These are phyloP conservation scores for Botrytis byssoidea DNA, from an alignment of 2,329 filamentous ascomycete species.

Conservation along the genomic window DNA sequence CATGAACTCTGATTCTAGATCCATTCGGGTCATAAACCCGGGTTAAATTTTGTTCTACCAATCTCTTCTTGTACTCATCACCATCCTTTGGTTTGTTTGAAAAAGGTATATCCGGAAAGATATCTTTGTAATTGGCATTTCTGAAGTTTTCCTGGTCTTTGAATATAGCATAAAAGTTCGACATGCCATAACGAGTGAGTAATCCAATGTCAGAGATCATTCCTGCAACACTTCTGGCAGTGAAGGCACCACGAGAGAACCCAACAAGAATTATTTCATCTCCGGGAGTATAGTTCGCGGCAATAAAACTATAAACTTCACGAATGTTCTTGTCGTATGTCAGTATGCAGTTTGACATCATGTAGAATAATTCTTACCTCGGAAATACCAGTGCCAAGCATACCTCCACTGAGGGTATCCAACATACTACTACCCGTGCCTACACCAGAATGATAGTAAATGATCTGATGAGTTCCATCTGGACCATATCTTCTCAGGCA, in stretches of 20 bases:
- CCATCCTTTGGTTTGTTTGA: slow-evolving; percentile 32
- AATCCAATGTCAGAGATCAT: slow-evolving; percentile 39
- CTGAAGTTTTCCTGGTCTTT: slow-evolving; percentile 39
- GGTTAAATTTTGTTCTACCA: slow-evolving; percentile 41
- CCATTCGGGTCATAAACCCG: slow-evolving; percentile 41
- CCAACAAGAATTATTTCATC: slow-evolving; percentile 44
- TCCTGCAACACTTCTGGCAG: slow-evolving; percentile 42
- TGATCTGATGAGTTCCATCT: slow-evolving; percentile 54
- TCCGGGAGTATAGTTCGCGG: slow-evolving; percentile 42
- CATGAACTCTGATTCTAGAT: slow-evolving; percentile 44
- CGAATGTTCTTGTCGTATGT: slow-evolving; percentile 45
- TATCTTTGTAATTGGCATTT: slow-evolving; percentile 40
- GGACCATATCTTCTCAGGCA: slow-evolving; percentile 52
- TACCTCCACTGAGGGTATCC: slow-evolving; percentile 53
- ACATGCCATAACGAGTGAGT: slow-evolving; percentile 45
- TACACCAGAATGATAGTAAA: slow-evolving; percentile 61
- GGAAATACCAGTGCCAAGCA: slow-evolving; percentile 53
- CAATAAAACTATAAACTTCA: slow-evolving; percentile 50
- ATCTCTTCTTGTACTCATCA: slow-evolving; percentile 40
- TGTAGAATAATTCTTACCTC: slow-evolving; percentile 28
- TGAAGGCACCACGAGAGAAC: slow-evolving; percentile 46
- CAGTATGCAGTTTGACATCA: slow-evolving; percentile 39
- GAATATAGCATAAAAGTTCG: slow-evolving; percentile 46
- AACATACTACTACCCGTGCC: slow-evolving; percentile 52
- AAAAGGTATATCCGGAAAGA: slow-evolving; percentile 36